Conservation (phyloP, 306 rosid species). For the Cucumis hystrix region DNA sequence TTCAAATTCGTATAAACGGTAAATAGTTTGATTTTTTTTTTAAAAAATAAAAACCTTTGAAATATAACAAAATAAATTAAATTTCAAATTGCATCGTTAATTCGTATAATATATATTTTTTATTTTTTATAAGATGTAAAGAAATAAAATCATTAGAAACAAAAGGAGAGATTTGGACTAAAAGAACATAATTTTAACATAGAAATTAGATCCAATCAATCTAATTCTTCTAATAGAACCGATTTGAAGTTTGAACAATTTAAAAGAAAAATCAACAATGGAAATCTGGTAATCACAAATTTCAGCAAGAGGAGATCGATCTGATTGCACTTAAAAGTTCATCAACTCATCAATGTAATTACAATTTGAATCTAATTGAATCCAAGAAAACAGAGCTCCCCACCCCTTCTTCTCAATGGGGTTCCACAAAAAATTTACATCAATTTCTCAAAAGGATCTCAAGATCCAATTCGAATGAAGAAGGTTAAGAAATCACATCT, state of each 20-base stretch:
- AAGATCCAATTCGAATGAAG: not conserved
- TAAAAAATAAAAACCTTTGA: too few relatives aligned
- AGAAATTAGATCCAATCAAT: not conserved
- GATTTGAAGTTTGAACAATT: not conserved
- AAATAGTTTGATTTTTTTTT: too few relatives aligned
- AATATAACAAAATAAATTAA: too few relatives aligned
- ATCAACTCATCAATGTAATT: slow-evolving; percentile 1
- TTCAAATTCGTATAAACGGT: too few relatives aligned
- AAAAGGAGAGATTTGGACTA: too few relatives aligned
- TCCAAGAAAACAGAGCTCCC: not conserved
- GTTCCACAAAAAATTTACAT: slow-evolving; percentile 1
- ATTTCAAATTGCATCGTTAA: too few relatives aligned
- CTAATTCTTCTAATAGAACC: not conserved
- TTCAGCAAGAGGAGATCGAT: not conserved
- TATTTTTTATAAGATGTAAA: too few relatives aligned
- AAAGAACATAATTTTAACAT: too few relatives aligned
- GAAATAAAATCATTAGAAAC: too few relatives aligned
- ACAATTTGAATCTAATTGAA: not conserved
- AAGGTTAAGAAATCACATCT: not conserved
- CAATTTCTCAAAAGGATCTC: not conserved
- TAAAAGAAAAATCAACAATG: not conserved
- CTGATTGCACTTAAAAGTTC: not conserved
- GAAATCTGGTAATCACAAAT: not conserved
- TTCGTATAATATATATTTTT: too few relatives aligned
- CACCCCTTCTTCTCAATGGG: not conserved